Evolutionary conservation across 306 rosid species (phyloP).

Genomic region (Cucurbita argyrosperma): DNA sequence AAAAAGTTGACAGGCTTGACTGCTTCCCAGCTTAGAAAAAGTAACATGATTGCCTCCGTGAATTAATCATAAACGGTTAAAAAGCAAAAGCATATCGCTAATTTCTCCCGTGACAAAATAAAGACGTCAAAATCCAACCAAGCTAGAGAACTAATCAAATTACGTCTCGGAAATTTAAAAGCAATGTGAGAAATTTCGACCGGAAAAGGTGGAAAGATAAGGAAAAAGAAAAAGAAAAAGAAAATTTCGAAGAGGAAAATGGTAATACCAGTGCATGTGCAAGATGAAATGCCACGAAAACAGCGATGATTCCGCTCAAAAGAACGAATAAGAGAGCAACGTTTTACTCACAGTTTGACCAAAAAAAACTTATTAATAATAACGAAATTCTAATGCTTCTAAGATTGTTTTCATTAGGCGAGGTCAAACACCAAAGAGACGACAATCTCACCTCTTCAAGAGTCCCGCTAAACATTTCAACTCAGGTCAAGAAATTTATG

Average conservation of each 20-base stretch:
- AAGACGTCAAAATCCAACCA: neutral
- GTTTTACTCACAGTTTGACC: neutral
- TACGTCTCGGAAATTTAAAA: neutral
- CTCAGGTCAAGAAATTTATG: neutral
- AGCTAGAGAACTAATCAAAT: neutral
- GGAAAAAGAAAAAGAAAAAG: neutral
- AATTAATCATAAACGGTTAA: neutral
- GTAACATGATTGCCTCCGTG: neutral
- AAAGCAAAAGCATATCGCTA: neutral
- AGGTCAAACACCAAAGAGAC: neutral
- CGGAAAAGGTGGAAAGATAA: neutral
- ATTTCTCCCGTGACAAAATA: slow-evolving; percentile 3
- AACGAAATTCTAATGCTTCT: neutral
- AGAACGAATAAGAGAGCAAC: neutral
- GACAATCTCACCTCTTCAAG: neutral
- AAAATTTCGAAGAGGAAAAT: neutral
- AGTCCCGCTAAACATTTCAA: neutral
- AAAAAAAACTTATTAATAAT: neutral
- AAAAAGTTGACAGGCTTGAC: slow-evolving; percentile 2
- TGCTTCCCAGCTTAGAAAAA: slow-evolving; percentile 1
- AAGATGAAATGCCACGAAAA: neutral
- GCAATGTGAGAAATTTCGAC: neutral
- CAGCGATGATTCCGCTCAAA: neutral
- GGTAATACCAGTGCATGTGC: neutral
- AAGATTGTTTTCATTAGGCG: neutral